Conservation (phyloP, 2,329 filamentous ascomycete species). For the Botrytis galanthina region DNA sequence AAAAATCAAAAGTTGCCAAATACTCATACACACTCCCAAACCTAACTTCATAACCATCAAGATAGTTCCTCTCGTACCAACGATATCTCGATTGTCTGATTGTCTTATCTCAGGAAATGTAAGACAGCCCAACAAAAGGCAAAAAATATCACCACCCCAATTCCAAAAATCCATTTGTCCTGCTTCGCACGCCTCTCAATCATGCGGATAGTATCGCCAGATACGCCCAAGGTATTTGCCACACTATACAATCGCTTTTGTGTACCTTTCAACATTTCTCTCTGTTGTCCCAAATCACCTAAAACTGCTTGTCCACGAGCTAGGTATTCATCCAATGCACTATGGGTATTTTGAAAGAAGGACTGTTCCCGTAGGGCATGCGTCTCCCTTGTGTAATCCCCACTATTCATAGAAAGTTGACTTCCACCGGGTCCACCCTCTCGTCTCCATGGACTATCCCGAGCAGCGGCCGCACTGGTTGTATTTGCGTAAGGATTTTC, state of each 20-base stretch:
- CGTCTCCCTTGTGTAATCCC: constrained; percentile 69
- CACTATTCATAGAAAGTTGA: constrained; percentile 48
- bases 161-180: constrained; percentile 98
- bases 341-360: constrained; percentile 80
- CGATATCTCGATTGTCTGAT: background rate
- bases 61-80: background rate
- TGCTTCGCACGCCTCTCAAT: constrained; percentile 87
- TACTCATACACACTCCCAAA: background rate
- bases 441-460: constrained; percentile 36
- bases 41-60: background rate
- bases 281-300: constrained; percentile 82
- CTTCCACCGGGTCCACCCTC: constrained; percentile 21
- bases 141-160: constrained; percentile 81
- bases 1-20: background rate
- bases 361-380: constrained; percentile 87
- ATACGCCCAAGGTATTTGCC: constrained; percentile 89
- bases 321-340: constrained; percentile 89
- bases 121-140: constrained; percentile 88
- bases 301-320: constrained; percentile 87
- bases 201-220: constrained; percentile 95
- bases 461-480: constrained; percentile 33
- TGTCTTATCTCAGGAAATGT: constrained; percentile 69
- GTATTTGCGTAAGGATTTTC: constrained; percentile 87
- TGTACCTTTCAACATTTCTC: constrained; percentile 92
- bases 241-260: constrained; percentile 89